These are phyloP conservation scores for Mycotypha africana DNA, from an alignment of 371 early-diverging fungal genomes.

Conservation along the genomic window DNA sequence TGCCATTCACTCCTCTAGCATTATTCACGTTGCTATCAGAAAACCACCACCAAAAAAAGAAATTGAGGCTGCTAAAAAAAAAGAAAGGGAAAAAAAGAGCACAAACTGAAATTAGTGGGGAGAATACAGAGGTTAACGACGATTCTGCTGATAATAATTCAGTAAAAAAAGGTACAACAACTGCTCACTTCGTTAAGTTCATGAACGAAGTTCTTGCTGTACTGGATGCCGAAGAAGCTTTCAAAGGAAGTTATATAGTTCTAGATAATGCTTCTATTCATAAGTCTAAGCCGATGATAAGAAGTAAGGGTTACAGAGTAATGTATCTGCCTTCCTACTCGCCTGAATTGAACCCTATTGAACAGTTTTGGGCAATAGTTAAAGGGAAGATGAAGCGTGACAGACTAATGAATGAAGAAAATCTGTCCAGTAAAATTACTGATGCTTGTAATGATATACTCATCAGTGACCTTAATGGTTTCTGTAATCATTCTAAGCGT, in stretches of 20 bases:
- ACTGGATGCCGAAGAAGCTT: conserved; percentile 10
- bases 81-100: conserved; percentile 7
- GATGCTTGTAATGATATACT: conserved; percentile 8
- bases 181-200: conserved; percentile 9
- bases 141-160: not conserved
- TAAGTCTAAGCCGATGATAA: conserved; percentile 11
- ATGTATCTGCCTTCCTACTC: conserved; percentile 15
- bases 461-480: conserved; percentile 11
- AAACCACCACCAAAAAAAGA: conserved; percentile 8
- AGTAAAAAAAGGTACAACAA: conserved; percentile 10
- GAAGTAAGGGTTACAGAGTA: conserved; percentile 11
- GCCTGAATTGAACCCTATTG: conserved; percentile 15
- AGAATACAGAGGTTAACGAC: conserved; percentile 3
- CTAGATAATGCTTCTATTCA: conserved; percentile 11
- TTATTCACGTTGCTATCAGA: conserved; percentile 7
- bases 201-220: conserved; percentile 11
- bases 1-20: conserved; percentile 8
- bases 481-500: conserved; percentile 12
- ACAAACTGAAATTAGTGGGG: conserved; percentile 4
- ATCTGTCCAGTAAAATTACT: conserved; percentile 6
- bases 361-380: conserved; percentile 11
- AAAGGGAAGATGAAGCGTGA: conserved; percentile 13
- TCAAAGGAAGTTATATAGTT: conserved; percentile 10
- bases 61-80: conserved; percentile 2
- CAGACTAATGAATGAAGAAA: conserved; percentile 9